Evolutionary conservation across 2,329 filamentous ascomycete genomes (phyloP), one percentile per base, ranked within the genome.

Genomic region (Xylariaceae sp.): DNA sequence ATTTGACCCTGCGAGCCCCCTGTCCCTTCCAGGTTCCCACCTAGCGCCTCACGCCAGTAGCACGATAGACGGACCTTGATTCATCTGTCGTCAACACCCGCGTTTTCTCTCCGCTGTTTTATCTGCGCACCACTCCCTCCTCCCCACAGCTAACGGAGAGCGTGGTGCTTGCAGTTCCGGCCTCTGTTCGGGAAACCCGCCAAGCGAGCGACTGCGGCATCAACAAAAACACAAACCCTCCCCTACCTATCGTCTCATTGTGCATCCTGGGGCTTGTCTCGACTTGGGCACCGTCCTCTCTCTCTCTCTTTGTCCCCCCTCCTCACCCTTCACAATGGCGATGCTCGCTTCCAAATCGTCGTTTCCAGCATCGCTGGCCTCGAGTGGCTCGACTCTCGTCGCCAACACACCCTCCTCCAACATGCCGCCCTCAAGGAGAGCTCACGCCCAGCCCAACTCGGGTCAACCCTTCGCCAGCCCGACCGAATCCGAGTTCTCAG

Each of bases 401-500:
- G 66, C 76, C n/a, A 71, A 66, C 54, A 66, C 74, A 12, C 67
- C 74, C n/a, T 73, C 77, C 45, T 67, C 77, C 41, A 68, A 73
- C 51, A 74, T 81, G 60, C 63, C 75, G 6, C 74, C 80, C 27
- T 68, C 78, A 36, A 75, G 78, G 60, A 74, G 82, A 61, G 69
- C 71, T 14, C 76, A 77, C 15, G 67, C 74, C 33, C 70, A 79
- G 56, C 71, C 75, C 42, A 68, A 71, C 22, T 60, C 75, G 15
- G 73, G 75, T 51, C 80, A 86, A 52, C 72, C 71, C 39, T 92
- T 87, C 65, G 81, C 83, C 39, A 95, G 89, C 66, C 90, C 91
- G 40, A 96, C 90, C 57, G 89, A 95, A 64, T 95, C 90, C 27
- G 90, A 96, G 60, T 96, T 96, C 69, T 94, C 89, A 19, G 90